A percentile compares a stretch with the other conserved stretches of the same genome.
Conservation (phyloP, 768 basidiomycete species). For the Glaciozyma antarctica region DNA sequence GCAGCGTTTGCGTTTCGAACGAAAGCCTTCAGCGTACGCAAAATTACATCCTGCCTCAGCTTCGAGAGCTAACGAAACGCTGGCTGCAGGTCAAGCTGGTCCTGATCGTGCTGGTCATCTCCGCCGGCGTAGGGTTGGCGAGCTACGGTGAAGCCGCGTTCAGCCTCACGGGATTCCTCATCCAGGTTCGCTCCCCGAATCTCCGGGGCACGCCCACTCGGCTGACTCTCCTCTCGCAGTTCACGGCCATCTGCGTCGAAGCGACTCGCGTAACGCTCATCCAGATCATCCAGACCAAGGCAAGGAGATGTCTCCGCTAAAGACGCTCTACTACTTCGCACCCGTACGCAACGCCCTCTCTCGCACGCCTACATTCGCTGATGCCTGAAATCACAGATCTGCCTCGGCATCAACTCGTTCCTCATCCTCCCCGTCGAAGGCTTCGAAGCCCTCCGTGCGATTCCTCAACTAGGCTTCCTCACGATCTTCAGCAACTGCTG, state of each 20-base stretch:
- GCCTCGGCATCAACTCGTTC: constrained; percentile 71
- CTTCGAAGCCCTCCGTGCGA: constrained; percentile 60
- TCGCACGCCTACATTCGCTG: neutral
- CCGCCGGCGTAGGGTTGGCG: constrained; percentile 53
- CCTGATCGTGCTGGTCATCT: constrained; percentile 34
- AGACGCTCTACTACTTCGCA: constrained; percentile 66
- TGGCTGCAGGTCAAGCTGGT: neutral
- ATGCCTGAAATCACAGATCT: constrained; percentile 62
- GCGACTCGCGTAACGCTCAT: constrained; percentile 91
- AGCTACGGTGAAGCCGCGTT: constrained; percentile 78
- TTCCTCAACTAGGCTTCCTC: constrained; percentile 52
- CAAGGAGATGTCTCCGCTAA: constrained; percentile 91
- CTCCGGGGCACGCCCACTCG: neutral
- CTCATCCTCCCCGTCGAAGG: constrained; percentile 86
- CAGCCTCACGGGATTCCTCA: constrained; percentile 56
- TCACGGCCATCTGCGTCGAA: constrained; percentile 74
- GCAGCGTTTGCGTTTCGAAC: constrained; percentile 54
- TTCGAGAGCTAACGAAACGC: no score
- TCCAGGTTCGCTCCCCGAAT: constrained; percentile 48
- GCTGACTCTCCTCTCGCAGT: neutral
- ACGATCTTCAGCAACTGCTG: constrained; percentile 69
- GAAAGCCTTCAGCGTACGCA: constrained; percentile 5
- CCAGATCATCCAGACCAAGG: constrained; percentile 82
- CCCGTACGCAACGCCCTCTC: neutral
- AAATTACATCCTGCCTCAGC: no score